phyloP scores from a whole-genome alignment of 176 grass and related monocot genomes.

The Zizania latifolia region DNA sequence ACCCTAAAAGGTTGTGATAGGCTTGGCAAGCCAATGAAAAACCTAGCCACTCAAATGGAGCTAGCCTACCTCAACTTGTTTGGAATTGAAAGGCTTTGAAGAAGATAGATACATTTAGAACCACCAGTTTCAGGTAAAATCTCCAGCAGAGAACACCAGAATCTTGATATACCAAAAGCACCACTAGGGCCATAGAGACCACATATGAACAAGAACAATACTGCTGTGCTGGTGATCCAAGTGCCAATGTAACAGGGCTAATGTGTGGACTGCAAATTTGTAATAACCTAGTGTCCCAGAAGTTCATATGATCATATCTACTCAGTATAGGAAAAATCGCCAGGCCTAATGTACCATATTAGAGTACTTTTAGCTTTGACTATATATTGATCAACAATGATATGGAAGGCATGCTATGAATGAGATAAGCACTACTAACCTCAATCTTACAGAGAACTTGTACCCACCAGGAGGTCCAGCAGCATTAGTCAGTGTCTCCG shows the following conservation, averaged over 20 bases:
- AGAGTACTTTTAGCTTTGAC: background rate
- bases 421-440: slow-evolving; percentile 43
- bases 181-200: background rate
- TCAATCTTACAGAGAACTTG: slow-evolving; percentile 63
- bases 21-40: too few relatives aligned
- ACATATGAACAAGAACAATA: background rate
- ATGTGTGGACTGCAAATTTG: background rate
- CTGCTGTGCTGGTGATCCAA: background rate
- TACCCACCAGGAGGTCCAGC: slow-evolving; percentile 55
- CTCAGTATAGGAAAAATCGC: background rate
- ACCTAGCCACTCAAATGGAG: too few relatives aligned
- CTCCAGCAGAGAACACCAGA: background rate
- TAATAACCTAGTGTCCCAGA: background rate
- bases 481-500: slow-evolving; percentile 62
- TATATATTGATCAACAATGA: slow-evolving; percentile 24
- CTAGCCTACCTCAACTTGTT: too few relatives aligned
- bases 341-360: background rate
- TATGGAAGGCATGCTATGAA: background rate
- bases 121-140: background rate
- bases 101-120: background rate
- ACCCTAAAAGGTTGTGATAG: too few relatives aligned
- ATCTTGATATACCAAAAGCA: background rate
- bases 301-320: slow-evolving; percentile 3
- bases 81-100: too few relatives aligned
- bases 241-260: background rate